Conservation (phyloP, 768 basidiomycete genomes). For the Phlebiopsis gigantea region DNA sequence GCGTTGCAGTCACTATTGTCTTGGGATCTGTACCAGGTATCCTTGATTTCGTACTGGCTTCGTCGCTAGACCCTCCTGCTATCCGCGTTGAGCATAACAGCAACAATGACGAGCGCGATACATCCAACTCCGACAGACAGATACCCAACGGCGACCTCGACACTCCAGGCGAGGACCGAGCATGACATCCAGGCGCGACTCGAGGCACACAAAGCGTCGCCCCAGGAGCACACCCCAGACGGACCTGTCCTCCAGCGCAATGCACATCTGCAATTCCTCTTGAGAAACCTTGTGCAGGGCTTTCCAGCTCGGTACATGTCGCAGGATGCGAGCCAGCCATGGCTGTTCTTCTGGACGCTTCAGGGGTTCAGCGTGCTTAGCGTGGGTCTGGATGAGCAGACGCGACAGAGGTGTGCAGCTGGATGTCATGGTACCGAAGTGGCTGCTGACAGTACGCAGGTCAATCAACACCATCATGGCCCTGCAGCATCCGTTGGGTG, state of each 20-base stretch:
- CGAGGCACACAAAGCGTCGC: conserved; percentile 27
- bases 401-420: conserved; percentile 60
- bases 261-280: conserved; percentile 71
- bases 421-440: conserved; percentile 2
- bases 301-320: conserved; percentile 75
- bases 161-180: conserved; percentile 62
- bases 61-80: too few relatives aligned
- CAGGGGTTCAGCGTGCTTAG: conserved; percentile 80
- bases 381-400: conserved; percentile 70
- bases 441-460: conserved; percentile 34
- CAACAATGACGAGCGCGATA: not conserved
- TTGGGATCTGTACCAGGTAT: not conserved
- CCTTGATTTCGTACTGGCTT: too few relatives aligned
- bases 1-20: not conserved
- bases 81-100: too few relatives aligned
- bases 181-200: conserved; percentile 51
- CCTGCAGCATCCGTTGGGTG: conserved; percentile 83
- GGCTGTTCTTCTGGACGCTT: conserved; percentile 91
- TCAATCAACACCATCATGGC: conserved; percentile 75
- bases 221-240: not conserved
- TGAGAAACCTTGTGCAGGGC: conserved; percentile 67
- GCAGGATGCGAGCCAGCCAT: conserved; percentile 93
- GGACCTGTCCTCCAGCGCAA: conserved; percentile 48
- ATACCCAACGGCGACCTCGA: conserved; percentile 59
- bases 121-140: conserved; percentile 47